Conservation (phyloP, 2,329 filamentous ascomycete species). For the Fusarium temperatum region DNA sequence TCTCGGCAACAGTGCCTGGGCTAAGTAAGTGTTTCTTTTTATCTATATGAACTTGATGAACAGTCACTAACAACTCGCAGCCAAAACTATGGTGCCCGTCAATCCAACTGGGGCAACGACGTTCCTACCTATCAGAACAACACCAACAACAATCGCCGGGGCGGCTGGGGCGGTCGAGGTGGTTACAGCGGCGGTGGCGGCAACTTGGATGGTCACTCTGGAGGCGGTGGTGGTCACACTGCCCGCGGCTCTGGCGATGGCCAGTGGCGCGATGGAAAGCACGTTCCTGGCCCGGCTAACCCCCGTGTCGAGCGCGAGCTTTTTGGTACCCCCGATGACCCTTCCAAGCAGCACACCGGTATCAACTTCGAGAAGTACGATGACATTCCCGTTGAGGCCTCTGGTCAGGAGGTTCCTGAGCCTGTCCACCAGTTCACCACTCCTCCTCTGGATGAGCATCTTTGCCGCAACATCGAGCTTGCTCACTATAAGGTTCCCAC, state of each 20-base stretch:
- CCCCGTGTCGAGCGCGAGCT: conserved; percentile 92
- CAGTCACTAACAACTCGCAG: conserved; percentile 33
- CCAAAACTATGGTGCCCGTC: conserved; percentile 47
- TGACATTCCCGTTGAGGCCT: conserved; percentile 98
- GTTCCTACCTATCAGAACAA: conserved; percentile 40
- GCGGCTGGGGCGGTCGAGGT: conserved; percentile 49
- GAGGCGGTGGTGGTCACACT: conserved; percentile 64
- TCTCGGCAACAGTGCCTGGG: conserved; percentile 72
- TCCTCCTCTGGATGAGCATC: conserved; percentile 93
- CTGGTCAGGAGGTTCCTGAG: conserved; percentile 91
- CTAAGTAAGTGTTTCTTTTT: conserved; percentile 59
- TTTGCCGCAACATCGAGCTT: conserved; percentile 91
- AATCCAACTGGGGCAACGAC: conserved; percentile 48
- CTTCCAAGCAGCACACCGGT: conserved; percentile 93
- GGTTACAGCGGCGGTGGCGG: conserved; percentile 49
- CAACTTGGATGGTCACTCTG: conserved; percentile 75
- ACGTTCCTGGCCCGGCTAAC: conserved; percentile 89
- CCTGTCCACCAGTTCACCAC: conserved; percentile 90
- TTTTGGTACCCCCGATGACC: conserved; percentile 90
- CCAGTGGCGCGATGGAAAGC: conserved; percentile 96
- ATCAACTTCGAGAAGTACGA: conserved; percentile 99
- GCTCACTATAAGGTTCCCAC: conserved; percentile 96
- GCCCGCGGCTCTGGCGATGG: conserved; percentile 91
- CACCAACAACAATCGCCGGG: conserved; percentile 45
- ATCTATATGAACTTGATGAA: background rate